Evolutionary conservation across 2,329 filamentous ascomycete species (phyloP).

Genomic region (Colletotrichum sp.): DNA sequence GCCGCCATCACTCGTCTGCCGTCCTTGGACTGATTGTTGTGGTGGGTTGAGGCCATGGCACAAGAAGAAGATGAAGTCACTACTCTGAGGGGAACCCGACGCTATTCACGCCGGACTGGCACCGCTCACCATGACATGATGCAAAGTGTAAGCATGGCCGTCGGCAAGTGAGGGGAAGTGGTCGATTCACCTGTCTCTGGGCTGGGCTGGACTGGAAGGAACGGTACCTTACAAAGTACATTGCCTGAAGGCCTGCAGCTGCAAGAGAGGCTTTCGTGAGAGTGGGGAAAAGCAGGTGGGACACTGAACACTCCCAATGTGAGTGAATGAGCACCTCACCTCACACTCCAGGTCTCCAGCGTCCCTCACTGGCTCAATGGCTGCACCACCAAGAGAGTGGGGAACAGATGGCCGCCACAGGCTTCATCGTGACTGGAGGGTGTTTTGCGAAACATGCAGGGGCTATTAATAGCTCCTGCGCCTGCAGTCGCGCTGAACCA

Average conservation of each 20-base stretch:
- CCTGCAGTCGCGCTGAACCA: neutral
- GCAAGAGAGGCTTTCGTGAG: neutral
- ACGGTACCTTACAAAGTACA: neutral
- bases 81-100: neutral
- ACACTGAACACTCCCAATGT: neutral
- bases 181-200: neutral
- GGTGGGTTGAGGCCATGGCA: constrained; percentile 1
- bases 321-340: neutral
- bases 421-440: constrained; percentile 18
- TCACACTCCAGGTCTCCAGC: neutral
- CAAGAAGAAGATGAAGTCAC: neutral
- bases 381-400: neutral
- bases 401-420: neutral
- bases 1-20: constrained; percentile 10
- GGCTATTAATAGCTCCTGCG: constrained; percentile 22
- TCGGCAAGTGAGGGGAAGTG: neutral
- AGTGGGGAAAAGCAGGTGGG: neutral
- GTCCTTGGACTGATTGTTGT: neutral
- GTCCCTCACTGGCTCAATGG: neutral
- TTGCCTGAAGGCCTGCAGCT: neutral
- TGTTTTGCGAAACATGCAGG: constrained; percentile 19
- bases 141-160: neutral
- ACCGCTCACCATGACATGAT: neutral
- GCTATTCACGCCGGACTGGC: neutral
- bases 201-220: neutral